Evolutionary conservation across 495 filamentous ascomycete species (phyloP), one percentile per base, ranked within the genome.

Genomic region (Podospora pseudoanserina): DNA sequence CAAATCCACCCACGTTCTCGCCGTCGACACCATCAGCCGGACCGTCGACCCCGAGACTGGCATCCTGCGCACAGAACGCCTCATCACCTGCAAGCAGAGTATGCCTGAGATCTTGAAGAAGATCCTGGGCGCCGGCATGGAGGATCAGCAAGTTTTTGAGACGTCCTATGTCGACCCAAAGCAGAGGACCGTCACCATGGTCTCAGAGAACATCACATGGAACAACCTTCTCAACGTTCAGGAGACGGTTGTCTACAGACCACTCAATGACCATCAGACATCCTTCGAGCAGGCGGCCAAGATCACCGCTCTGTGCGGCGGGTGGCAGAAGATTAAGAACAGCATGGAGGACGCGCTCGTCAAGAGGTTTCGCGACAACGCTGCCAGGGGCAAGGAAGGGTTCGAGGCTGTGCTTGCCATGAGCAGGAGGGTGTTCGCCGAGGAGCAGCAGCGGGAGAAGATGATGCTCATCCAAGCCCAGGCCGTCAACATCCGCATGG

Each of bases 401-500:
- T 99, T 99, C 74, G 95, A 99, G 77, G 86, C 88, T 60, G 95
- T 99, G 49, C 84, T 99, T 27, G 92, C 92, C 74, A 97, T 96
- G 91, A 96, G 92, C 80, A 84, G 94, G 68, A 87, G 91, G 70
- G 96, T 94, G 23, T 99, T 97, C 71, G 87, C 91, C 60, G 92
- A 98, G 81, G 92, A 93, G 72, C 79, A 77, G n/a, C 86, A 90
- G 72, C 73, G 70, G 63, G 74, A 79, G 66, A 72, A 72, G 71
- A 70, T 75, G 71, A 59, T 54, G 58, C 61, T 76, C 55, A 71
- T 77, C 32, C 70, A 74, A 68, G 68, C 64, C 3, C 75, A 77
- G 58, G 75, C 73, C 18, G 53, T 34, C 7, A 75, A 78, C 32
- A 78, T 78, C 69, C 74, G 75, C 13, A 64, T 68, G 70, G 73